phyloP scores from a whole-genome alignment of 2,329 filamentous ascomycete genomes.

The Gliomastix tumulicola region DNA sequence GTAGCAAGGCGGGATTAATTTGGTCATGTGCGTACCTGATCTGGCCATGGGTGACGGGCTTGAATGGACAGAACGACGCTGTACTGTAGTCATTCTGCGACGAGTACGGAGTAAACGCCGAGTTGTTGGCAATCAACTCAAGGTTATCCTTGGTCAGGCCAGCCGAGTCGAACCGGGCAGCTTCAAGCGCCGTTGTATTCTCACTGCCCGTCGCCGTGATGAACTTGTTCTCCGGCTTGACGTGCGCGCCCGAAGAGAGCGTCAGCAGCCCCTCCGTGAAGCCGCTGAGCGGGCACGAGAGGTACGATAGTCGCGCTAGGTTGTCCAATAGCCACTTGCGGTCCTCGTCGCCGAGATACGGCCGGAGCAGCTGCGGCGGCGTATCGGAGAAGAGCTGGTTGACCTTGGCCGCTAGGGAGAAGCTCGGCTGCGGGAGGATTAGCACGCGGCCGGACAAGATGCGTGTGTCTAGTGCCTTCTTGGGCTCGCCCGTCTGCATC shows the following conservation, averaged over 20 bases:
- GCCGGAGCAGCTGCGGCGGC: background rate
- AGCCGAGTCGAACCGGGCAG: too few species aligned
- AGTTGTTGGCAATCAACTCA: too few species aligned
- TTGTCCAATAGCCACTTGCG: background rate
- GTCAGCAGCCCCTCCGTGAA: background rate
- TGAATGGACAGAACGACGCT: too few species aligned
- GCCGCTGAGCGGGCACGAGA: background rate
- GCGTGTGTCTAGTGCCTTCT: constrained; percentile 12
- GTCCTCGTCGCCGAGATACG: background rate
- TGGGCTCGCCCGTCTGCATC: constrained; percentile 2
- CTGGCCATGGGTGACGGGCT: constrained; percentile 39
- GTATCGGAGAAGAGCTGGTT: background rate
- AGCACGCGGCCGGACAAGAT: constrained; percentile 25
- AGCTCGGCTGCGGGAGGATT: constrained; percentile 30
- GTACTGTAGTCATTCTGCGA: too few species aligned
- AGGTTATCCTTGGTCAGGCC: too few species aligned
- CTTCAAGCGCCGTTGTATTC: too few species aligned
- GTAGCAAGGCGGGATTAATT: too few species aligned
- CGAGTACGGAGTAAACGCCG: too few species aligned
- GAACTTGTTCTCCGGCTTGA: too few species aligned
- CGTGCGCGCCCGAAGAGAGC: background rate
- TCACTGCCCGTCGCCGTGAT: too few species aligned
- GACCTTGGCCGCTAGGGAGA: constrained; percentile 21
- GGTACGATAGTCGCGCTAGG: background rate
- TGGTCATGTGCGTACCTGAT: too few species aligned